Evolutionary conservation across 2,329 filamentous ascomycete genomes (phyloP).

Genomic region (Arthrinium phaeospermum): DNA sequence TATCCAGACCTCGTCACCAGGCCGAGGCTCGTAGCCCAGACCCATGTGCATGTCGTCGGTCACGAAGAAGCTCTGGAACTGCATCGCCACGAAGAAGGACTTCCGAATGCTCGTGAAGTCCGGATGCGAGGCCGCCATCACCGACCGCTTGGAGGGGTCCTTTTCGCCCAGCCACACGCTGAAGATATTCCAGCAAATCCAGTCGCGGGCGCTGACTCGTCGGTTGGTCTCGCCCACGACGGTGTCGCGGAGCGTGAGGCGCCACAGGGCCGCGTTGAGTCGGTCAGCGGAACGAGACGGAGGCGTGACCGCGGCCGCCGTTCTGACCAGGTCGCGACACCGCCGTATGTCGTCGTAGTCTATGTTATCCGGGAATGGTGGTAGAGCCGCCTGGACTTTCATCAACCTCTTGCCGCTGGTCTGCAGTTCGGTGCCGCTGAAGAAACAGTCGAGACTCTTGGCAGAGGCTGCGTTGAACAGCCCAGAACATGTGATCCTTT

Average conservation of each 20-base stretch:
- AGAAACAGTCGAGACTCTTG: neutral
- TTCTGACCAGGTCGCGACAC: neutral
- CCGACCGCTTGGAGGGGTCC: slow-evolving; percentile 5
- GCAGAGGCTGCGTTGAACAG: neutral
- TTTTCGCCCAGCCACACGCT: slow-evolving; percentile 8
- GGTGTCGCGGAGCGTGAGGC: slow-evolving; percentile 5
- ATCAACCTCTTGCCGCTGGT: neutral
- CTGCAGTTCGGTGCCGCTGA: neutral
- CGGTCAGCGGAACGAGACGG: neutral
- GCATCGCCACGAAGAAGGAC: slow-evolving; percentile 6
- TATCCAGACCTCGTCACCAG: slow-evolving; percentile 20
- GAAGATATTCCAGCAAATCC: slow-evolving; percentile 8
- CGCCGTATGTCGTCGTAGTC: neutral
- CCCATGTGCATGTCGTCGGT: slow-evolving; percentile 18
- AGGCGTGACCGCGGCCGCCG: neutral
- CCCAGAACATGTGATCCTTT: neutral
- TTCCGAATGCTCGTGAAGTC: neutral
- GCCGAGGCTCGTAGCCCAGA: slow-evolving; percentile 8
- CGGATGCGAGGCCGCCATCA: neutral
- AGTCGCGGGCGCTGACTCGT: slow-evolving; percentile 19
- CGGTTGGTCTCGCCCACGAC: neutral
- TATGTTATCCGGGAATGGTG: neutral
- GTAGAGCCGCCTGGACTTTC: neutral
- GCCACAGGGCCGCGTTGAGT: neutral
- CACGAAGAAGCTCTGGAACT: slow-evolving; percentile 3